phyloP scores from a whole-genome alignment of 148 eudicot genomes.

The Vaccinium darrowii region DNA sequence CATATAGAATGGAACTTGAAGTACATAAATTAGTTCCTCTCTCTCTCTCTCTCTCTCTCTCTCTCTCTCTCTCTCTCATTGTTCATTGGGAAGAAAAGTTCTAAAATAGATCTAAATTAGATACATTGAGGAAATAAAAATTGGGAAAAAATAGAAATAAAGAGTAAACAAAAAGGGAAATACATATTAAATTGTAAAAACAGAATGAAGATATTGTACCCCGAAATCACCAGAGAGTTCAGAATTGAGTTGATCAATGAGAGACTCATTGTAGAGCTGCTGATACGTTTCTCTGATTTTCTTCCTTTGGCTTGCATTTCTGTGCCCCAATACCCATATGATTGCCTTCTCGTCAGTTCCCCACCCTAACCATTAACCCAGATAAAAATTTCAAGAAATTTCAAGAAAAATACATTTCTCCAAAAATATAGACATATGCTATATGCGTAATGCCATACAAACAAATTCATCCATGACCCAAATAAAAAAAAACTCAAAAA shows the following conservation, averaged over 20 bases:
- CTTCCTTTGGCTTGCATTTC: constrained; percentile 71
- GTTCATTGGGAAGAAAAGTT: too few species aligned
- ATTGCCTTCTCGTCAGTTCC: constrained; percentile 67
- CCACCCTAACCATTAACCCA: constrained; percentile 39
- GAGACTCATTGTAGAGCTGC: constrained; percentile 50
- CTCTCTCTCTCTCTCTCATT: background rate
- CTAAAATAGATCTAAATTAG: background rate
- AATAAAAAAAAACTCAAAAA: background rate
- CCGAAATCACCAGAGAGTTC: constrained; percentile 73
- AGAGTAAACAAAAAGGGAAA: background rate
- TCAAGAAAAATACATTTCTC: background rate
- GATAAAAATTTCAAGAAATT: background rate
- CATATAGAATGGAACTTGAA: too few species aligned
- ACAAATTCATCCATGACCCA: background rate
- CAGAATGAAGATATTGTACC: constrained; percentile 23
- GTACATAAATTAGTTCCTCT: too few species aligned
- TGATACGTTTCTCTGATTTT: constrained; percentile 63
- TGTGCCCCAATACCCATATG: constrained; percentile 58
- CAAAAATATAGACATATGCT: too few species aligned
- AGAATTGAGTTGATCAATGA: constrained; percentile 47
- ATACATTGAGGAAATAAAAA: background rate
- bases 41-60: too few species aligned
- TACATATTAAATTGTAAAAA: background rate
- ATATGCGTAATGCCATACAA: background rate
- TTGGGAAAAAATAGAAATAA: background rate